Conservation (phyloP, 176 grass and related monocot genomes). For the Musa schizocarpa region DNA sequence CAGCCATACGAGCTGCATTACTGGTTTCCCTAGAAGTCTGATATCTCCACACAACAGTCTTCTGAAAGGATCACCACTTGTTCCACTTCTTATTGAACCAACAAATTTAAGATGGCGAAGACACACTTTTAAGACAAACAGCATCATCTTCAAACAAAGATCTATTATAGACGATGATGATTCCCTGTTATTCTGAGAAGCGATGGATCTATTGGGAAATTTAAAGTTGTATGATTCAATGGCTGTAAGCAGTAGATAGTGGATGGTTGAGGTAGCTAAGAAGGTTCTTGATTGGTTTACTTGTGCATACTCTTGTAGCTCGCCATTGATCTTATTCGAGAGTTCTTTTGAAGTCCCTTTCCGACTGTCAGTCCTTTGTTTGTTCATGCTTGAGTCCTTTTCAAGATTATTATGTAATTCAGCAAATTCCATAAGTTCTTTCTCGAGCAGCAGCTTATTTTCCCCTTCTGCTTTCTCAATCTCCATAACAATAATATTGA, state of each 20-base stretch:
- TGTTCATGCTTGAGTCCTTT: slow-evolving; percentile 41
- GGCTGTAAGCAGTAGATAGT: slow-evolving; percentile 42
- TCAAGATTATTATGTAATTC: slow-evolving; percentile 39
- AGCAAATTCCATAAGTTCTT: slow-evolving; percentile 69
- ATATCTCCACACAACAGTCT: slow-evolving; percentile 32
- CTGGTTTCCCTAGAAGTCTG: slow-evolving; percentile 38
- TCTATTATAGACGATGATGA: slow-evolving; percentile 24
- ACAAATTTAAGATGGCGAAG: slow-evolving; percentile 49
- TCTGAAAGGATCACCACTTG: slow-evolving; percentile 25
- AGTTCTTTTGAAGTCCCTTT: slow-evolving; percentile 33
- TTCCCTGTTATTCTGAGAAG: slow-evolving; percentile 35
- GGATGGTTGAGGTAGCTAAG: slow-evolving; percentile 40
- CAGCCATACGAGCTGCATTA: slow-evolving; percentile 58
- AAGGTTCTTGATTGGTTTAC: slow-evolving; percentile 37
- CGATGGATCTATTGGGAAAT: slow-evolving; percentile 29
- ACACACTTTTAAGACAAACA: slow-evolving; percentile 62
- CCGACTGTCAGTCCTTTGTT: slow-evolving; percentile 33
- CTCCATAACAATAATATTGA: slow-evolving; percentile 49
- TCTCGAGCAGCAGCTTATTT: slow-evolving; percentile 46
- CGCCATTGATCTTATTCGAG: slow-evolving; percentile 33
- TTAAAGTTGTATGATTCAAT: slow-evolving; percentile 34
- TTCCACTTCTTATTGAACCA: slow-evolving; percentile 21
- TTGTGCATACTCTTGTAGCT: slow-evolving; percentile 36
- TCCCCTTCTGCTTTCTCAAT: slow-evolving; percentile 42
- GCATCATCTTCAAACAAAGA: slow-evolving; percentile 33